Base-by-base conservation (phyloP, 345 rosid genomes). In the Eucalyptus pumila region DNA sequence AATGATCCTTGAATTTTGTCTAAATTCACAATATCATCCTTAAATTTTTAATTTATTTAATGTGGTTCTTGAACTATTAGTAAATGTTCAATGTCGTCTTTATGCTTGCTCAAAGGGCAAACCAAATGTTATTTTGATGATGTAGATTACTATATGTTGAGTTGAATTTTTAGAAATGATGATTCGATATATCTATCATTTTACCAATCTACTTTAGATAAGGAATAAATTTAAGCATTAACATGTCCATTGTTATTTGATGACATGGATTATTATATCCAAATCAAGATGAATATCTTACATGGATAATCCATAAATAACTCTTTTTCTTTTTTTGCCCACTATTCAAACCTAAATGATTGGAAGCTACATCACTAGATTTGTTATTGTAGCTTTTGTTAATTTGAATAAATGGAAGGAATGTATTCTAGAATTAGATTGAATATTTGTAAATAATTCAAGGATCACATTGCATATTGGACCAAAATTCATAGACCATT, bases 51-150 rank as follows among this genome's bases (percentile, higher is more conserved):
- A 52, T 24, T 24, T 9, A 7, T 52, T 52, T 1, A 52, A 52
- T 52, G 10, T 51, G 9, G 1, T 51, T 51, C 9, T 11, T 0
- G 1, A 27, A 27, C 0, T 60, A 1, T 5, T 5, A 1, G 4
- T 60, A 12, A 60, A 1, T 27, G 0, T 60, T 12, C 8, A 11
- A 60, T 60, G 32, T 1, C 1, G 2, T 60, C 32, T 12, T 60
- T 60, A 60, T 3, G 15, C 7, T 60, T 60, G 32, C 32, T 27
- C 32, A 27, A 27, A 60, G 0, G 67, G n/a, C 67, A 60, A 60
- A 27, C 7, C 67, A 9, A 4, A 26, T 6, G 67, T 60, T 60
- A 60, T 12, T 60, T 60, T 60, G 2, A 60, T 27, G 14, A 27
- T 4, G 8, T 60, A 13, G 15, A 27, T 60, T 26, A 60, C 6